phyloP scores from a whole-genome alignment of 2,329 filamentous ascomycete genomes.

The Sarocladium oryzae region DNA sequence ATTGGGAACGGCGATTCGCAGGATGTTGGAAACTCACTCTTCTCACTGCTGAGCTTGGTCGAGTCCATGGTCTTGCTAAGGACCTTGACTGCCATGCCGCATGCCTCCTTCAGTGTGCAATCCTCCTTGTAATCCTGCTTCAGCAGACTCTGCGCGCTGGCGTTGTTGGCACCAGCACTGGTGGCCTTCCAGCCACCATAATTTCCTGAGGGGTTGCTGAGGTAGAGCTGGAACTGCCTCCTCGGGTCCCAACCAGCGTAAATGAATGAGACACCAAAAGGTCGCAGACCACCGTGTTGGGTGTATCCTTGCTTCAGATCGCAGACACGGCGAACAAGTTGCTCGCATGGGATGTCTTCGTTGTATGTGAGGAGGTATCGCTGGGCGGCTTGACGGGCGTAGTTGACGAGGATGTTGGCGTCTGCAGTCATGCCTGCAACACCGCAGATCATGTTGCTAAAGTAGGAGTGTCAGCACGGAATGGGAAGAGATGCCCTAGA shows the following conservation, averaged over 20 bases:
- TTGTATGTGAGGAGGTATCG: conserved; percentile 98
- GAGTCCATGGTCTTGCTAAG: conserved; percentile 99
- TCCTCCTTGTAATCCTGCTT: conserved; percentile 99
- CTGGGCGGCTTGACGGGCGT: conserved; percentile 93
- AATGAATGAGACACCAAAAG: conserved; percentile 98
- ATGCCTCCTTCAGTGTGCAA: conserved; percentile 91
- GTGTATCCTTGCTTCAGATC: conserved; percentile 99
- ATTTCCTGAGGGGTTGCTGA: conserved; percentile 97
- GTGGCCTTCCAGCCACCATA: conserved; percentile 99
- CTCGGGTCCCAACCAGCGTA: conserved; percentile 97
- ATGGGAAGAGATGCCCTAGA: neutral
- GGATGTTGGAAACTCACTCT: conserved; percentile 61
- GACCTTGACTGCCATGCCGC: conserved; percentile 95
- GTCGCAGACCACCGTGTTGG: conserved; percentile 94
- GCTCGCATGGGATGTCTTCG: conserved; percentile 98
- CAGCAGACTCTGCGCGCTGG: conserved; percentile 89
- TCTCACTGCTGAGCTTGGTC: conserved; percentile 97
- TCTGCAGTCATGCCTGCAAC: conserved; percentile 99
- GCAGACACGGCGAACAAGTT: conserved; percentile 92
- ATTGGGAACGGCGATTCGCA: neutral
- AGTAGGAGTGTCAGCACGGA: conserved; percentile 11
- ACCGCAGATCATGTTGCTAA: conserved; percentile 98
- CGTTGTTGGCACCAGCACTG: conserved; percentile 95
- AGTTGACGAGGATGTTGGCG: conserved; percentile 99
- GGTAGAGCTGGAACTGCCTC: conserved; percentile 96